Evolutionary conservation across 208 protist genomes (phyloP).

Genomic region (Crithidia fasciculata): DNA sequence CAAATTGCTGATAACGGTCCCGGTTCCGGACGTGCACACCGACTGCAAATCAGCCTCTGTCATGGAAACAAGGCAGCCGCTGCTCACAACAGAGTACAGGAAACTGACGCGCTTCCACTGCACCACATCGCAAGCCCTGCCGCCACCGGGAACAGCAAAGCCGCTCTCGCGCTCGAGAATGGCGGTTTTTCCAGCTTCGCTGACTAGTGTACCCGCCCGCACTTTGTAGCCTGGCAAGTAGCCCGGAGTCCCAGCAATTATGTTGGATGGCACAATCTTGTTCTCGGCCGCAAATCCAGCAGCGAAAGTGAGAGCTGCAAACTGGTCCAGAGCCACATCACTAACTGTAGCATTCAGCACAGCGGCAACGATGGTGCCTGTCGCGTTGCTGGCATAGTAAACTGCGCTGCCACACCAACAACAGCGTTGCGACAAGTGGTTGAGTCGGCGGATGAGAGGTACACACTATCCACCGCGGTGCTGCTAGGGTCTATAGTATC

Average conservation of each 20-base stretch:
- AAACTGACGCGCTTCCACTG: slow-evolving; percentile 52
- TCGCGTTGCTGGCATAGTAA: slow-evolving; percentile 47
- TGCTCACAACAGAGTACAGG: slow-evolving; percentile 63
- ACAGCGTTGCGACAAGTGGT: slow-evolving; percentile 63
- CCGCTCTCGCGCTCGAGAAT: slow-evolving; percentile 62
- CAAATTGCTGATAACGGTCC: slow-evolving; percentile 31
- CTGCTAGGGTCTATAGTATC: slow-evolving; percentile 34
- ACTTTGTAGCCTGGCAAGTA: slow-evolving; percentile 57
- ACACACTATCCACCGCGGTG: slow-evolving; percentile 14
- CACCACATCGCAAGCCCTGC: slow-evolving; percentile 38
- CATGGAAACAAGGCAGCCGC: slow-evolving; percentile 50
- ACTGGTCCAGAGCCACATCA: slow-evolving; percentile 28
- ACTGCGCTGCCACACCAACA: slow-evolving; percentile 28
- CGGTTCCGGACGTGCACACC: slow-evolving; percentile 50
- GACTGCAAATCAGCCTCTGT: slow-evolving; percentile 53
- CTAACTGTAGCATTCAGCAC: slow-evolving; percentile 32
- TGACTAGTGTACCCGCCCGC: slow-evolving; percentile 52
- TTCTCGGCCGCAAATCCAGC: slow-evolving; percentile 40
- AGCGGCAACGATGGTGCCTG: slow-evolving; percentile 31
- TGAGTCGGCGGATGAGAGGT: slow-evolving; percentile 37
- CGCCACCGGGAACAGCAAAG: slow-evolving; percentile 75
- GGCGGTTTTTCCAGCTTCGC: slow-evolving; percentile 34
- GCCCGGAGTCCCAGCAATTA: slow-evolving; percentile 64
- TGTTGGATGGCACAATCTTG: slow-evolving; percentile 33
- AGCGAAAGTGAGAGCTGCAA: slow-evolving; percentile 53